Conservation (phyloP, 1,139 yeast species). For the Geotrichum phurueaensis region DNA sequence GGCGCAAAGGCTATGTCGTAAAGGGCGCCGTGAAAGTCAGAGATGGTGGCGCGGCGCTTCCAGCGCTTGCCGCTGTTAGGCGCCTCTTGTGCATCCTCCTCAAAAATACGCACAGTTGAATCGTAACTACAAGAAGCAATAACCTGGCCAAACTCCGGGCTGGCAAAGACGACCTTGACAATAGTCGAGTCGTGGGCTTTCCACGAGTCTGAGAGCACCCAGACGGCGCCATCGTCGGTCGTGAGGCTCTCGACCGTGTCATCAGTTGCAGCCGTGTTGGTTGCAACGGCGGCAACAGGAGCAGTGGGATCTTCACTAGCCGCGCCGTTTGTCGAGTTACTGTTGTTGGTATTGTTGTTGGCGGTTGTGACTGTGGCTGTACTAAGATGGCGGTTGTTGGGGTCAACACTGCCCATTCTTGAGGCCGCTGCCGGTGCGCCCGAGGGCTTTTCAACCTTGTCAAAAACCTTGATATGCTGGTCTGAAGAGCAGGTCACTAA, state of each 20-base stretch:
- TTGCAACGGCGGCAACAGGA: neutral
- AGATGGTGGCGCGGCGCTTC: constrained; percentile 65
- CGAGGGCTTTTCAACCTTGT: constrained; percentile 41
- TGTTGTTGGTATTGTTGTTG: constrained; percentile 12
- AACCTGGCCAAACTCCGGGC: constrained; percentile 85
- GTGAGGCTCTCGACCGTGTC: constrained; percentile 4
- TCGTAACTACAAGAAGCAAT: constrained; percentile 88
- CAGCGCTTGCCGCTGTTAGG: constrained; percentile 76
- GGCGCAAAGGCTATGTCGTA: constrained; percentile 91
- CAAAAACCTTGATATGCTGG: constrained; percentile 84
- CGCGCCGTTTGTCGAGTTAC: neutral
- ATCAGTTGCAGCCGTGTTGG: neutral
- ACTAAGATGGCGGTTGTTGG: neutral
- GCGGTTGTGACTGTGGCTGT: constrained; percentile 5
- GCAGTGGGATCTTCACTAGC: neutral
- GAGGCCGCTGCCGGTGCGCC: constrained; percentile 27
- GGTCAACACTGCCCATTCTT: neutral
- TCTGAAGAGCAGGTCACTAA: constrained; percentile 91
- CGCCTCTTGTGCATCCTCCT: constrained; percentile 75
- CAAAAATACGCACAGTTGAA: constrained; percentile 84
- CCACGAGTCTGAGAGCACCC: constrained; percentile 85
- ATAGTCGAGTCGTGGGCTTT: constrained; percentile 91
- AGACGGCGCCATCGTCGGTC: constrained; percentile 39
- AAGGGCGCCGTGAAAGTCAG: constrained; percentile 83
- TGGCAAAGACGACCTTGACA: constrained; percentile 82